A percentile compares a stretch with the other conserved stretches of the same genome.
Conservation (phyloP, 2,329 filamentous ascomycete genomes). For the Exutisphaerella laricina region DNA sequence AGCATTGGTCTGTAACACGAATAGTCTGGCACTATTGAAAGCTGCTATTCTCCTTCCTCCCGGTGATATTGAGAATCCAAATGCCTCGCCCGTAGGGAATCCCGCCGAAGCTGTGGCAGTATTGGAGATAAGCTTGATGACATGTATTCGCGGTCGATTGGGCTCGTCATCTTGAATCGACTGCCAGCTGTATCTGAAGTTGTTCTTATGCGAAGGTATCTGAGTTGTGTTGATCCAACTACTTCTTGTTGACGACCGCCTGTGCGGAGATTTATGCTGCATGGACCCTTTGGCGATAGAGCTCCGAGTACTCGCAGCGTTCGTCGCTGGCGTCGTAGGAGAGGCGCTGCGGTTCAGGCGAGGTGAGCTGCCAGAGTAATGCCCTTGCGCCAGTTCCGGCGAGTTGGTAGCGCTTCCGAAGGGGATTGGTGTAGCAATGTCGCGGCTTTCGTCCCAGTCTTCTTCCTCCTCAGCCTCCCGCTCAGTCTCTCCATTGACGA, state of each 20-base stretch:
- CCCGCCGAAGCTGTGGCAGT: constrained; percentile 71
- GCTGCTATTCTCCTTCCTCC: constrained; percentile 69
- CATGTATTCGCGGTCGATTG: constrained; percentile 35
- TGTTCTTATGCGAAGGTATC: constrained; percentile 28
- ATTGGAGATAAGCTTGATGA: constrained; percentile 75
- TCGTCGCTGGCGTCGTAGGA: constrained; percentile 9
- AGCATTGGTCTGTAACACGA: constrained; percentile 64
- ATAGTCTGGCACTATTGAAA: constrained; percentile 79
- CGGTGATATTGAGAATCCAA: constrained; percentile 76
- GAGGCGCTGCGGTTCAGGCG: constrained; percentile 4
- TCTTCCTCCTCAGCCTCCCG: constrained; percentile 14
- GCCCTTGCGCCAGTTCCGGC: constrained; percentile 15
- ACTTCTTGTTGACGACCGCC: constrained; percentile 17
- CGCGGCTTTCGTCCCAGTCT: constrained; percentile 18
- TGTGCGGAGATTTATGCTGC: constrained; percentile 11
- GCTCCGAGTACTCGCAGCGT: constrained; percentile 7
- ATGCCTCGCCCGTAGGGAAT: constrained; percentile 65
- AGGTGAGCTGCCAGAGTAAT: constrained; percentile 9
- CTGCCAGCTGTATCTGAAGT: constrained; percentile 37
- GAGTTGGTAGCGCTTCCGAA: constrained; percentile 12
- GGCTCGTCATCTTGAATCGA: constrained; percentile 34
- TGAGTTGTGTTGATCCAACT: constrained; percentile 24
- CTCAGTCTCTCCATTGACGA: constrained; percentile 6
- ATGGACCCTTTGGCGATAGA: constrained; percentile 17
- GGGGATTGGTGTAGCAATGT: constrained; percentile 24